These are phyloP conservation scores for Nemania abortiva DNA, from an alignment of 2,329 filamentous ascomycete genomes.

Conservation along the genomic window DNA sequence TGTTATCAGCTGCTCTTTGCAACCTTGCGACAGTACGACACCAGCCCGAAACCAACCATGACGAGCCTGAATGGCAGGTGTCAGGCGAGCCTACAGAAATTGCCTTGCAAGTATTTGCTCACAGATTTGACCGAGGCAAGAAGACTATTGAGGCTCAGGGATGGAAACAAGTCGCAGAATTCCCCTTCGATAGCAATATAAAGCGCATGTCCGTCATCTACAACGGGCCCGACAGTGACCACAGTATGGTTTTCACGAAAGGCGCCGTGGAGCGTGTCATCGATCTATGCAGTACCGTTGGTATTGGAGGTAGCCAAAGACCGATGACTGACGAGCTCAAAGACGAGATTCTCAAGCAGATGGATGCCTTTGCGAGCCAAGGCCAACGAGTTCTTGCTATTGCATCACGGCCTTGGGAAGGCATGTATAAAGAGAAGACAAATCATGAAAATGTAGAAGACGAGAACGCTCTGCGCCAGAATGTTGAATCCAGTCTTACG, in stretches of 20 bases:
- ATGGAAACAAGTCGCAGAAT: constrained; percentile 76
- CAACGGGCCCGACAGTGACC: constrained; percentile 59
- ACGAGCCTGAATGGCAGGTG: constrained; percentile 71
- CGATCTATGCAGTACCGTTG: constrained; percentile 65
- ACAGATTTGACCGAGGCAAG: constrained; percentile 73
- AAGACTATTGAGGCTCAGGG: constrained; percentile 63
- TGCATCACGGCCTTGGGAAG: constrained; percentile 71
- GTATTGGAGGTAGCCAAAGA: constrained; percentile 57
- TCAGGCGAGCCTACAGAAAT: constrained; percentile 81
- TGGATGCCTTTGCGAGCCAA: constrained; percentile 71
- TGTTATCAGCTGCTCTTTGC: constrained; percentile 71
- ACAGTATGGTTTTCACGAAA: constrained; percentile 70
- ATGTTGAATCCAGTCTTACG: constrained; percentile 75
- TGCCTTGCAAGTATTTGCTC: constrained; percentile 79
- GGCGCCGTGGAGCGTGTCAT: constrained; percentile 72
- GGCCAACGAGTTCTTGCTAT: constrained; percentile 80
- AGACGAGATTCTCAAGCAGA: constrained; percentile 63
- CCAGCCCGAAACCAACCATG: constrained; percentile 64
- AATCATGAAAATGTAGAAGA: constrained; percentile 46
- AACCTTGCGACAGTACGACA: constrained; percentile 72
- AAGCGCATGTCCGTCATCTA: constrained; percentile 86
- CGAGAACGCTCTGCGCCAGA: constrained; percentile 64
- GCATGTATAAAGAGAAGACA: constrained; percentile 56
- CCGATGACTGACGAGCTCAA: constrained; percentile 65
- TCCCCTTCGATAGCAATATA: constrained; percentile 82